Evolutionary conservation across 139 green algal genomes (phyloP), one percentile per base, ranked within the genome.

Genomic region (Pycnococcus provasolii): DNA sequence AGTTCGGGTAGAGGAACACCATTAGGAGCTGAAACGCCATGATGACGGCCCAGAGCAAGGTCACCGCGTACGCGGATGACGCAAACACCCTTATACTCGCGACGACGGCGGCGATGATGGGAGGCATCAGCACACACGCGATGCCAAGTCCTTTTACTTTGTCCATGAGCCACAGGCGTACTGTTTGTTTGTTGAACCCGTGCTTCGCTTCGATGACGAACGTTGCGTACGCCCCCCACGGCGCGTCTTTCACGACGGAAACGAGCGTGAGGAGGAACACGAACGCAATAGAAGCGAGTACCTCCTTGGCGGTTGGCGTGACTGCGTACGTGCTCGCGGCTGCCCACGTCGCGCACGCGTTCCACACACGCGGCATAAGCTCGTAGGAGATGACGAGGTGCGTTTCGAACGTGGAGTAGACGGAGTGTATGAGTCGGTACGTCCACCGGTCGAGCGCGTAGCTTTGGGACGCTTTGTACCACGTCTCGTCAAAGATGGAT

Each of bases 1-100:
- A 8, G 13, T 77, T 50, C 1, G 83, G 83, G 69, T 77, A 77
- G 70, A 79, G 26, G 53, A 55, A 62, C 76, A 96, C 81, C 45
- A 89, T 67, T 43, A 94, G 73, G 9, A 96, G 67, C 5, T 65
- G 62, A 26, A 91, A 40, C 0, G 7, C 68, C n/a, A 95, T 70
- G 40, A 91, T 50, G 73, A 96, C 94, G 9, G 53, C 67, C 85
- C 88, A 96, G 45, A 96, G 73, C 59, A 94, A 87, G 8, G 94
- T 44, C 1, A 82, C 78, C 45, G 95, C 15, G 40, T 64, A 76
- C 4, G 85, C 77, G 85, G 66, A 68, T 80, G 4, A 81, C 26
- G 7, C n/a, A 51, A 4, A 65, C 64, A 63, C 47, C 26, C 67
- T 7, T 11, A 75, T 48, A 37, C 69, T 75, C 15, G 61, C 13